A percentile compares a stretch with the other conserved stretches of the same genome.
Evolutionary conservation across 2,329 filamentous ascomycete genomes (phyloP).

Genomic region (Cladosporium sp.): DNA sequence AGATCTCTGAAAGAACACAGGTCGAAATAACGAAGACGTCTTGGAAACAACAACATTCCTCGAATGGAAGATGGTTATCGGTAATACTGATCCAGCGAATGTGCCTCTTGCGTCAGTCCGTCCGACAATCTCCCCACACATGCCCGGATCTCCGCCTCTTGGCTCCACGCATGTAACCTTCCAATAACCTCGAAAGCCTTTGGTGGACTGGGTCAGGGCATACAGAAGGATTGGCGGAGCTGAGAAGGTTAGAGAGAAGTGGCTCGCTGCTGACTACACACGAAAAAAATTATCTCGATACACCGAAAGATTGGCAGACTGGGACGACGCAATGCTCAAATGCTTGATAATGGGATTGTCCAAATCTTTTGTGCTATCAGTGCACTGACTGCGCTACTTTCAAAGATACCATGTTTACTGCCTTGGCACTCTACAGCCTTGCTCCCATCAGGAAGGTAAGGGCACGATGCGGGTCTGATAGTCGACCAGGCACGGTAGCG

Average conservation of each 20-base stretch:
- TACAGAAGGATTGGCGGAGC: no score
- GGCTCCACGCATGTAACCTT: neutral
- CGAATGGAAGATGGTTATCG: no score
- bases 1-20: no score
- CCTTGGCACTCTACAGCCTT: constrained; percentile 6
- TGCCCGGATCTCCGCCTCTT: neutral
- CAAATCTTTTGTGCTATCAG: neutral
- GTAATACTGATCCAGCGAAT: neutral
- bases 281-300: no score
- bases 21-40: no score
- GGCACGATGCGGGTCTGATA: neutral
- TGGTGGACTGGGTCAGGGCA: neutral
- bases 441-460: constrained; percentile 9
- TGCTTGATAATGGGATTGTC: neutral
- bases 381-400: constrained; percentile 2
- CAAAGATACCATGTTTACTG: constrained; percentile 1
- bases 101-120: constrained; percentile 11
- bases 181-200: neutral
- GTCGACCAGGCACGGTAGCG: neutral
- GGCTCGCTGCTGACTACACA: neutral
- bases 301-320: no score
- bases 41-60: no score
- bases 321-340: no score
- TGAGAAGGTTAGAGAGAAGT: neutral
- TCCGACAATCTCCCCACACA: neutral